Conservation (phyloP, 2,329 filamentous ascomycete genomes). For the Apiospora sp. region DNA sequence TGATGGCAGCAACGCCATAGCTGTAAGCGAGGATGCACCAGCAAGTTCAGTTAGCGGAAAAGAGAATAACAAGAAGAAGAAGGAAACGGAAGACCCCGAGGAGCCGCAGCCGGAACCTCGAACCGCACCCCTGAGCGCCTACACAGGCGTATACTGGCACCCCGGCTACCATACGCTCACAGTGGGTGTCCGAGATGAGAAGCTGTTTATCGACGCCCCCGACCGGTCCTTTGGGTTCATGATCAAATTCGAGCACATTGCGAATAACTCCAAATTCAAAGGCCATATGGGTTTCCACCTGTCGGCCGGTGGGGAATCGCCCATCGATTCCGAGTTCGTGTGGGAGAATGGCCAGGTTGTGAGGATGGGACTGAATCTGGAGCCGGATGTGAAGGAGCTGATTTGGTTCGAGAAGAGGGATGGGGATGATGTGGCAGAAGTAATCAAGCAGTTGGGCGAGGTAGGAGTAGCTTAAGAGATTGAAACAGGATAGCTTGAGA, state of each 20-base stretch:
- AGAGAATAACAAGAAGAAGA: constrained; percentile 24
- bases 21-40: not conserved
- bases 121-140: constrained; percentile 33
- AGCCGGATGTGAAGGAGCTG: not conserved
- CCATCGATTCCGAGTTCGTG: constrained; percentile 31
- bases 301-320: constrained; percentile 2
- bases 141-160: constrained; percentile 35
- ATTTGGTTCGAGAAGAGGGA: not conserved
- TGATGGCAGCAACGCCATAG: not conserved
- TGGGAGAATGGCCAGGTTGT: constrained; percentile 31
- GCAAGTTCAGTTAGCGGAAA: not conserved
- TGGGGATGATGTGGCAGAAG: not conserved
- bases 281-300: constrained; percentile 20
- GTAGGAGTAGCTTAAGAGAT: not conserved
- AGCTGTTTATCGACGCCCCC: constrained; percentile 36
- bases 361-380: constrained; percentile 32
- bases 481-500: not conserved
- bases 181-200: constrained; percentile 32
- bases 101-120: constrained; percentile 25
- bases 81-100: constrained; percentile 15
- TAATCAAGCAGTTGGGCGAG: not conserved
- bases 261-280: constrained; percentile 32
- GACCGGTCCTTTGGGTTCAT: constrained; percentile 33
- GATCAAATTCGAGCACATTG: constrained; percentile 33
- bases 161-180: constrained; percentile 34